phyloP scores from a whole-genome alignment of 805 yeast species.

The Candida xyloterini region DNA sequence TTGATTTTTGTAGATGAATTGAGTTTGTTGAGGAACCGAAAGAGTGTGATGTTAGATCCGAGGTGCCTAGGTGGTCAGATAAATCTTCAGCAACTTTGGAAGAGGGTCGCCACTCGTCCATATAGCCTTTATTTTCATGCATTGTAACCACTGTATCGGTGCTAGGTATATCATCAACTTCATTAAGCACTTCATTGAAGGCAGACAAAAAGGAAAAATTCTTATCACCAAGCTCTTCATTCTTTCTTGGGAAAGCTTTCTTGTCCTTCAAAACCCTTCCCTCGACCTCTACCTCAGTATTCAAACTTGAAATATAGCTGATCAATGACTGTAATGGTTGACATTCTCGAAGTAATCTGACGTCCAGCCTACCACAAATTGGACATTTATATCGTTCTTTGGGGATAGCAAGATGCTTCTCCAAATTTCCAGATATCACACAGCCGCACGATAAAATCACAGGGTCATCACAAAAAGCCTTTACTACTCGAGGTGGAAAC shows the following conservation, averaged over 20 bases:
- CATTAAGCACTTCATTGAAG: conserved; percentile 35
- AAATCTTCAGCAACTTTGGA: conserved; percentile 21
- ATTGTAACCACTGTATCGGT: not conserved
- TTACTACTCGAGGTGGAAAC: conserved; percentile 20
- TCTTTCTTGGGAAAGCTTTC: conserved; percentile 7
- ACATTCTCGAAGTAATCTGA: conserved; percentile 31
- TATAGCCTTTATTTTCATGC: conserved; percentile 11
- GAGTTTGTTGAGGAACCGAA: conserved; percentile 20
- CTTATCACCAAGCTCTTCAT: conserved; percentile 2
- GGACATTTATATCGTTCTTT: conserved; percentile 35
- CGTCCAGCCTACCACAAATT: conserved; percentile 28
- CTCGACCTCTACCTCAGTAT: not conserved
- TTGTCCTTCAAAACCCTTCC: not conserved
- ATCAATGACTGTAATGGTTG: conserved; percentile 32
- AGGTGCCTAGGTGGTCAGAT: conserved; percentile 10
- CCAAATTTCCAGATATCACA: conserved; percentile 34
- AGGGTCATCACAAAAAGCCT: conserved; percentile 27
- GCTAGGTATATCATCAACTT: conserved; percentile 17
- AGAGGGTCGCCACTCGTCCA: conserved; percentile 25
- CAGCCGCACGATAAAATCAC: conserved; percentile 41
- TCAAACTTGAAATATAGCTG: conserved; percentile 7
- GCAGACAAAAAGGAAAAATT: conserved; percentile 33
- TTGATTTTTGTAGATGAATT: conserved; percentile 19
- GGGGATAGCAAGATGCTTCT: conserved; percentile 20
- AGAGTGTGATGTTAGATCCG: conserved; percentile 20